Evolutionary conservation across 2,329 filamentous ascomycete species (phyloP).

Genomic region (Microcera coccophila): DNA sequence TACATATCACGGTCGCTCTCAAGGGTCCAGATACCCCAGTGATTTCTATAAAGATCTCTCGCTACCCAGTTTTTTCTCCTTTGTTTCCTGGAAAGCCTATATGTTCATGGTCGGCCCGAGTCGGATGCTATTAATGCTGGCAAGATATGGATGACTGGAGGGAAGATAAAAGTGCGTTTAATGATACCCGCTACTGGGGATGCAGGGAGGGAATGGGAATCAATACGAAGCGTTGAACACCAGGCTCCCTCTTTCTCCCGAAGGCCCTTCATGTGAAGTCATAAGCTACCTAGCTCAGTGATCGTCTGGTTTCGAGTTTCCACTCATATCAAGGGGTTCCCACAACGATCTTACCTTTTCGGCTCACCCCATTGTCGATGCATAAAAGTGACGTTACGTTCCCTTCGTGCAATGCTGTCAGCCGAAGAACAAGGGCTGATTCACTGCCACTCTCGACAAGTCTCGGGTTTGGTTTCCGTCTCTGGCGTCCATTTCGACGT

Average conservation of each 20-base stretch:
- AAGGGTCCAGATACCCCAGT: conserved; percentile 24
- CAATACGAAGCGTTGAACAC: neutral
- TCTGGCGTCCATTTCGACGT: conserved; percentile 17
- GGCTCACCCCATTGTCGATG: neutral
- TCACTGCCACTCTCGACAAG: conserved; percentile 3
- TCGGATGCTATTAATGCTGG: conserved; percentile 20
- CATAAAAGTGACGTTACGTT: conserved; percentile 22
- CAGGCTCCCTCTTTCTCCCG: neutral
- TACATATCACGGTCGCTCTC: conserved; percentile 22
- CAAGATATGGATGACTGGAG: conserved; percentile 26
- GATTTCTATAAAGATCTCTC: conserved; percentile 16
- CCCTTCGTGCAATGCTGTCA: conserved; percentile 4
- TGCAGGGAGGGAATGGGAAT: neutral
- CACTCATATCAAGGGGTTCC: conserved; percentile 16
- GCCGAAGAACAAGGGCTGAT: conserved; percentile 5
- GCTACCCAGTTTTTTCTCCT: conserved; percentile 18
- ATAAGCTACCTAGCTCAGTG: conserved; percentile 6
- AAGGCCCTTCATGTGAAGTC: neutral
- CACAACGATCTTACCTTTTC: neutral
- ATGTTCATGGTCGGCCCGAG: conserved; percentile 14
- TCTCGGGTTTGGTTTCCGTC: conserved; percentile 6
- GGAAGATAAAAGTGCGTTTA: conserved; percentile 27
- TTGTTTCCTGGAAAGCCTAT: conserved; percentile 12
- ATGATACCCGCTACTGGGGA: conserved; percentile 15
- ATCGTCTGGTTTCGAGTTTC: conserved; percentile 19